Conservation (phyloP, 768 basidiomycete species). For the Udeniomyces megalosporus region DNA sequence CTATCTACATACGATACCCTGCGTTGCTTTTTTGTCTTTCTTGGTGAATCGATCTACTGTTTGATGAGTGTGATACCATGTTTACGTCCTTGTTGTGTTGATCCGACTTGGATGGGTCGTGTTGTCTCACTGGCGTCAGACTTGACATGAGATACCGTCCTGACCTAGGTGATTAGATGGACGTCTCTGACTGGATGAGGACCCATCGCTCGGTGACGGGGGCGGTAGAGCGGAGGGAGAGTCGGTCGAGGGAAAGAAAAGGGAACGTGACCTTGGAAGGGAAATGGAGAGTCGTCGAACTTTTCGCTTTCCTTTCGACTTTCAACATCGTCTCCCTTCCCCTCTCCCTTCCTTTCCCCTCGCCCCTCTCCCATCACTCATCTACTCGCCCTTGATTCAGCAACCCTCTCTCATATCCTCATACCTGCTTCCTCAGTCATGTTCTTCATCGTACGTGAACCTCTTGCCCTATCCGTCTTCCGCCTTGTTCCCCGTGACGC, state of each 20-base stretch:
- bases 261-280: neutral
- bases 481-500: no score
- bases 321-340: neutral
- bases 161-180: no score
- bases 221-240: slow-evolving; percentile 2
- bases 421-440: neutral
- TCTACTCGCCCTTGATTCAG: neutral
- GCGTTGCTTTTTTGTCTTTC: no score
- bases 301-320: neutral
- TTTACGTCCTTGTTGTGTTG: no score
- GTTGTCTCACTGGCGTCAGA: neutral
- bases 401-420: neutral
- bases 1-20: no score
- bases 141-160: no score
- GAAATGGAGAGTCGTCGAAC: neutral
- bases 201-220: no score
- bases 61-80: no score
- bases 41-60: no score
- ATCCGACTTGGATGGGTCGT: no score
- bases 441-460: slow-evolving; percentile 15
- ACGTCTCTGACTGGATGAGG: no score
- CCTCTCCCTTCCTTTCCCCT: neutral
- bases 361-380: neutral
- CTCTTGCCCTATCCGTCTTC: neutral
- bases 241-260: neutral